A percentile compares a stretch with the other conserved stretches of the same genome.
phyloP scores from a whole-genome alignment of 768 basidiomycete species.

The Tulasnella calospora region DNA sequence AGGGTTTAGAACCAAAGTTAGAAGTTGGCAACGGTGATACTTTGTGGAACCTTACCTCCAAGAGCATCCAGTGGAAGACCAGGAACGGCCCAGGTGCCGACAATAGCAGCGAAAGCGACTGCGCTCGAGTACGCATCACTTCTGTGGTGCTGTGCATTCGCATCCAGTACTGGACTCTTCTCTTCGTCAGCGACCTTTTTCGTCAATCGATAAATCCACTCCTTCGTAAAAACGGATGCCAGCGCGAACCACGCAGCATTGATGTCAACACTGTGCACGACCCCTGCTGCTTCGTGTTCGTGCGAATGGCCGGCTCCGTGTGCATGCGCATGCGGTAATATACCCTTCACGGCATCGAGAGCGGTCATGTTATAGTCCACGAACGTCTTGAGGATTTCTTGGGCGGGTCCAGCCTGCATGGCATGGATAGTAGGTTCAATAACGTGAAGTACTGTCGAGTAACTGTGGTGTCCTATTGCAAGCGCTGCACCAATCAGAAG shows the following conservation, averaged over 20 bases:
- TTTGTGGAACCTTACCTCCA: conserved; percentile 56
- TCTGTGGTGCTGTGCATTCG: conserved; percentile 98
- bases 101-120: conserved; percentile 87
- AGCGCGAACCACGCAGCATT: conserved; percentile 98
- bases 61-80: conserved; percentile 87
- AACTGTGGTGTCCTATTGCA: conserved; percentile 77
- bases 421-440: conserved; percentile 61
- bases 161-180: conserved; percentile 81
- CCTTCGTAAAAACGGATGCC: conserved; percentile 72
- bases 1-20: conserved; percentile 13
- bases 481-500: conserved; percentile 79
- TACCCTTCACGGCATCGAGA: conserved; percentile 13
- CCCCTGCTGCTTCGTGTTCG: conserved; percentile 39
- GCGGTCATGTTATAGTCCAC: conserved; percentile 32
- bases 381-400: conserved; percentile 51
- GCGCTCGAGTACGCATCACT: conserved; percentile 91
- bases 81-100: conserved; percentile 84
- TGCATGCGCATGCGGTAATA: conserved; percentile 33
- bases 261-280: conserved; percentile 59
- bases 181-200: conserved; percentile 87
- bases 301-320: conserved; percentile 50
- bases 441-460: conserved; percentile 70
- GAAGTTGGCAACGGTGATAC: conserved; percentile 25
- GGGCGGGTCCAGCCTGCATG: conserved; percentile 58
- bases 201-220: conserved; percentile 88